phyloP scores from a whole-genome alignment of 1,284 basidiomycete species.

The Apiotrichum akiyoshidainum region DNA sequence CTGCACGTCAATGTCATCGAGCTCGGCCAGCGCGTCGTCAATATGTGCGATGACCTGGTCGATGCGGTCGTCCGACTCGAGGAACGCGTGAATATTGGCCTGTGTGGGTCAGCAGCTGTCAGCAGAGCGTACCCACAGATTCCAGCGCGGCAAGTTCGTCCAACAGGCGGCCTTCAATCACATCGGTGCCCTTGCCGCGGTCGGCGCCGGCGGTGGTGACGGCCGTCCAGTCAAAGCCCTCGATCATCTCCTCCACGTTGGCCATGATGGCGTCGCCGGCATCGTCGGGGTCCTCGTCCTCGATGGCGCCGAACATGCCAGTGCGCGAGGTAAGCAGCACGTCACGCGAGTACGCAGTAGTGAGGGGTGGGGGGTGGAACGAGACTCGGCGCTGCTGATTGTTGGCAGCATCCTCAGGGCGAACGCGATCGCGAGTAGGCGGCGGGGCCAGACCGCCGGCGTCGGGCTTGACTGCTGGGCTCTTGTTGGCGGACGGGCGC shows the following conservation, averaged over 20 bases:
- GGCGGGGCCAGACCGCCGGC: not conserved
- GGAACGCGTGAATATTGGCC: constrained; percentile 96
- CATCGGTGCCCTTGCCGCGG: constrained; percentile 63
- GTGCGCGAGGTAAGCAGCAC: constrained; percentile 60
- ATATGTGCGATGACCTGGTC: constrained; percentile 80
- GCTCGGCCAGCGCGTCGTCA: constrained; percentile 77
- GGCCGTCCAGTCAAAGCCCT: constrained; percentile 91
- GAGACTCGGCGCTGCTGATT: constrained; percentile 38
- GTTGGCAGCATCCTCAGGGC: not conserved
- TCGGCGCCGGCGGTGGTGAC: constrained; percentile 18
- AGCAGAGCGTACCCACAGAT: constrained; percentile 59
- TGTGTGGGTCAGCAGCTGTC: no score
- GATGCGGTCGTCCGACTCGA: constrained; percentile 86
- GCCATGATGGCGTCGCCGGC: constrained; percentile 75
- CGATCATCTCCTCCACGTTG: constrained; percentile 96
- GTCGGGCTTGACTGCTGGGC: not conserved
- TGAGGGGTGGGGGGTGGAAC: constrained; percentile 46
- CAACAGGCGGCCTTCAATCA: constrained; percentile 78
- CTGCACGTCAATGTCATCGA: constrained; percentile 80
- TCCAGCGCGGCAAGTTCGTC: constrained; percentile 87
- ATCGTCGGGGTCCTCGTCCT: constrained; percentile 59
- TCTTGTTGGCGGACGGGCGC: not conserved
- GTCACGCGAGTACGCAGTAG: constrained; percentile 56
- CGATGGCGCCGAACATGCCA: constrained; percentile 37
- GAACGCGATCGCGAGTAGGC: not conserved